Evolutionary conservation across 2,329 filamentous ascomycete species (phyloP).

Genomic region (Claviceps fusiformis): DNA sequence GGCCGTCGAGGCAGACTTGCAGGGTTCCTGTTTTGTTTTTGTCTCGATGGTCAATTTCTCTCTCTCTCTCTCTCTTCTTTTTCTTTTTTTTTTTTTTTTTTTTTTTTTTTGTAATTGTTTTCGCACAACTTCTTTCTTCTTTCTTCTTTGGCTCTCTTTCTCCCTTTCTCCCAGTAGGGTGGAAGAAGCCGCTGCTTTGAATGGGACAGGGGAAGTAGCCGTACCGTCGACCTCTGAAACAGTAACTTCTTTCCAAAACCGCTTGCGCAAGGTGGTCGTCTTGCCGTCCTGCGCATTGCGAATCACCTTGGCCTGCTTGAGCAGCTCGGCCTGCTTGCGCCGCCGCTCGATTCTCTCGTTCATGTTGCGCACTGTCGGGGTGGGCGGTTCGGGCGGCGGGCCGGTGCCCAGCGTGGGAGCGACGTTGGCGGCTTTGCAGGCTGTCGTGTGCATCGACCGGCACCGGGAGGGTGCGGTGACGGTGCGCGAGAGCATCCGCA

Average conservation of each 20-base stretch:
- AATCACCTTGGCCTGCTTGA: conserved; percentile 37
- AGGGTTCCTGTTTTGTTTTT: conserved; percentile 22
- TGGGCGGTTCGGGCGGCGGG: conserved; percentile 43
- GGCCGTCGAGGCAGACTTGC: conserved; percentile 60
- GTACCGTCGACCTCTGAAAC: conserved; percentile 55
- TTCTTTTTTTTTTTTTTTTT: no score
- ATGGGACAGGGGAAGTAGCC: conserved; percentile 3
- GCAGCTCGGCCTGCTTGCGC: conserved; percentile 39
- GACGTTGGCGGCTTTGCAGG: conserved; percentile 29
- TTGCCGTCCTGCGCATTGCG: conserved; percentile 22
- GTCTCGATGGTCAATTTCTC: neutral
- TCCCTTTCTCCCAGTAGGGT: neutral
- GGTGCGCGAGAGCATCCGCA: conserved; percentile 20
- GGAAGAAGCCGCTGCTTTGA: neutral
- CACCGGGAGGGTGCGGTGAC: conserved; percentile 7
- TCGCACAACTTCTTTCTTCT: neutral
- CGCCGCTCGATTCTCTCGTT: conserved; percentile 35
- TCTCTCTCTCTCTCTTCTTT: no score
- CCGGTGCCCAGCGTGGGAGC: conserved; percentile 41
- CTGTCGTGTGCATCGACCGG: conserved; percentile 20
- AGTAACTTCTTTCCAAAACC: conserved; percentile 80
- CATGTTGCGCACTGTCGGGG: conserved; percentile 26
- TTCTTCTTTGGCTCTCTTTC: neutral
- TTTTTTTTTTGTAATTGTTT: neutral
- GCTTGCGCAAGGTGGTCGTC: conserved; percentile 42